Evolutionary conservation across 305 asterid species (phyloP), one percentile per base, ranked within the genome.

Genomic region (Fraxinus albicans): DNA sequence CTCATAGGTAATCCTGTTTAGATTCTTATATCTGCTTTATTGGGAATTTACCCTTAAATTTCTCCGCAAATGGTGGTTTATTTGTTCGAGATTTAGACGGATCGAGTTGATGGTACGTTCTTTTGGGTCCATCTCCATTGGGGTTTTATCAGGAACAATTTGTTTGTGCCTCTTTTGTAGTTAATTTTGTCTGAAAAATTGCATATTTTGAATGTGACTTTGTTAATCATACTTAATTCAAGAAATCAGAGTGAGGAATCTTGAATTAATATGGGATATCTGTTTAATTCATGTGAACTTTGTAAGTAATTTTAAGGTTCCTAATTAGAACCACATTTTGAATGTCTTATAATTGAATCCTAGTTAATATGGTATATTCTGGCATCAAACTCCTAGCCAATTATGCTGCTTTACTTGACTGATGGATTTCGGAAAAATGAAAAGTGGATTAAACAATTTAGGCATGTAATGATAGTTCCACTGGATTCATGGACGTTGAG

Each of bases 1-100:
- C 98, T 74, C 99, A 95, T 85, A 88, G 98, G 98, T 94, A 78
- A n/a, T 38, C 67, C 67, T n/a, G 10, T 55, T 17, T n/a, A 55
- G 9, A 55, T 67, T 77, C 15, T 50, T 13, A n/a, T 6, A 10
- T 36, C n/a, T 23, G 25, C 40, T 38, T 40, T 10, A 6, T 8
- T 38, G n/a, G 15, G 13, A n/a, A 29, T 10, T 29, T 31, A 47
- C 2, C 15, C 25, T 47, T 55, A 15, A 23, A 19, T 40, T 27
- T 77, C 13, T 3, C 33, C 6, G 53, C 15, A 42, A 42, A 10
- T 42, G 53, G 44, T 38, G 44, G 42, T 36, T 36, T 36, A 36
- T 36, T 6, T 36, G 40, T 36, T 36, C 42, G 42, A 36, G 42
- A 7, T 36, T 36, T 36, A 36, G 42, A 36, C 42, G 42, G 42